Evolutionary conservation across 75 land plant species (phyloP), one percentile per base, ranked within the genome.

Genomic region (Chamaecyparis obtusa): DNA sequence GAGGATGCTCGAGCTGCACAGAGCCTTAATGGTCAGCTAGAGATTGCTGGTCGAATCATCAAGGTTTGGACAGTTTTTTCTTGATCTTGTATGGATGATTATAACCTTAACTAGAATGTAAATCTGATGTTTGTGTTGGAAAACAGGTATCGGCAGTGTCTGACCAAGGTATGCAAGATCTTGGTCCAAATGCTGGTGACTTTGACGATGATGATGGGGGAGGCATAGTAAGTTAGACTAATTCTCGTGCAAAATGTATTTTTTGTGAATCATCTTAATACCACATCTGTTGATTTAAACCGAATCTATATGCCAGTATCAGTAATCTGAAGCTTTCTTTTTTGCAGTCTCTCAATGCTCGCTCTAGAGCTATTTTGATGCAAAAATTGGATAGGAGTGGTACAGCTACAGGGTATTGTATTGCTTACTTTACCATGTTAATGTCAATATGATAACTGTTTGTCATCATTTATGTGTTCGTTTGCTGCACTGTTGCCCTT

Each of bases 321-420:
- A 44, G 15, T 81, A 32, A 81, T 11, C 54, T 11, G 16, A 81
- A 44, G 9, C 30, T 24, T 0, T 14, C 27, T 24, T 11, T 81
- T 0, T 33, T 86, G 87, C 98, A 98, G 99, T 85, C 99, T 87
- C 89, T 98, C 10, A 97, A 95, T 93, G 99, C 99, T 90, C 97
- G 94, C 24, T 98, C 99, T n/a, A 95, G 99, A 90, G 99, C 99
- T 33, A 49, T 98, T 71, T 95, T 98, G 30, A 98, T 98, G 99
- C 95, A 94, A 87, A 98, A 97, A 83, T 86, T 98, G 83, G 99
- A 97, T 87, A 93, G 99, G 33, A 94, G 92, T 90, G 99, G 99
- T 19, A 91, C 87, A 84, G 92, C 92, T 10, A 84, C 95, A 54
- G 91, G 96, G 97, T 94, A 87, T 55, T 87, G 89, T 32, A 43